Evolutionary conservation across 2,329 filamentous ascomycete species (phyloP), one percentile per base, ranked within the genome.

Genomic region (Bipolaris sorokiniana): DNA sequence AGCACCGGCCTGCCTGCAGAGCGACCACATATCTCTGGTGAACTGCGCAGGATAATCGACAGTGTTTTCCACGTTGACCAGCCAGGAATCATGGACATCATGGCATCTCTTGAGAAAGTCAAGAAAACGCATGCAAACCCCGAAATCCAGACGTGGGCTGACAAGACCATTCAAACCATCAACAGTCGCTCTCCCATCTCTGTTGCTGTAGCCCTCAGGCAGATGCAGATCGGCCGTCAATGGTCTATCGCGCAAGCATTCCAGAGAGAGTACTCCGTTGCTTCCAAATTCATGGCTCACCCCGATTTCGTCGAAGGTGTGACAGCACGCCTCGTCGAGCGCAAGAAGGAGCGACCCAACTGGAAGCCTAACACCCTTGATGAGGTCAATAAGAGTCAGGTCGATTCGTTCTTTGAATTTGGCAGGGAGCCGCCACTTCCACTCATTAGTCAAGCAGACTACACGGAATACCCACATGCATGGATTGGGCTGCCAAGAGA

Each of bases 271-370:
- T 86, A 95, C 78, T 84, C 89, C 71, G 92, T 99, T 58, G 92
- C 94, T 1, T 81, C 84, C 56, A 86, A 87, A 62, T 98, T 99
- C 81, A 98, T 99, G 94, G 83, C 84, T 54, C 89, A 95, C 75
- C 90, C 86, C 4, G 95, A 99, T 77, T 99, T 99, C 72, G 88
- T 88, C 41, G 91, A 96, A 78, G 95, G 95, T 51, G 94, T 99
- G n/a, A 86, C 86, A 49, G 89, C 92, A 22, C 84, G 89, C 47
- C 83, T 99, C 38, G 84, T 95, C 67, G 83, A 86, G 70, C 92
- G 92, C 78, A 83, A 84, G 42, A 79, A 85, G 49, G 81, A 81
- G 63, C 81, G 82, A 20, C 90, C 93, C 1, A 80, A 83, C 59
- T 99, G 95, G 95, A 77, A 89, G 62, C 93, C 92, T 3, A 83